A percentile compares a stretch with the other conserved stretches of the same genome.
Conservation (phyloP, 331 rosid species). For the Quercus phellos region DNA sequence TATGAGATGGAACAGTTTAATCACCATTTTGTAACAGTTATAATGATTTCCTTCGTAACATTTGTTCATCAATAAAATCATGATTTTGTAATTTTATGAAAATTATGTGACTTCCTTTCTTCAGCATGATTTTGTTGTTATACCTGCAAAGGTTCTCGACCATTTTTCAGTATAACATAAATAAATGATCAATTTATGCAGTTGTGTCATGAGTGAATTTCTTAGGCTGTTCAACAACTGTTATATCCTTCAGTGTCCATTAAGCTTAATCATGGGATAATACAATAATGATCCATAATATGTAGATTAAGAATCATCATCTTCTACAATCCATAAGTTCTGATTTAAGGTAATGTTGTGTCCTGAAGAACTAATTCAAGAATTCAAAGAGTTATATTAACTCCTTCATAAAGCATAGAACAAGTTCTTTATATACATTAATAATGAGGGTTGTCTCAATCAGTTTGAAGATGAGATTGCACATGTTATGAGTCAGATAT, state of each 20-base stretch:
- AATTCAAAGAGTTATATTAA: neutral
- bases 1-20: neutral
- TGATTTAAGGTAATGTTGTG: neutral
- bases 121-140: neutral
- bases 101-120: neutral
- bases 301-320: neutral
- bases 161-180: neutral
- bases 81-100: neutral
- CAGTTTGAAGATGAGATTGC: conserved; percentile 40
- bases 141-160: neutral
- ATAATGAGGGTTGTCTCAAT: conserved; percentile 30
- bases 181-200: neutral
- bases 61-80: neutral
- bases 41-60: neutral
- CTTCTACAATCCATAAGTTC: neutral
- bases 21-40: neutral
- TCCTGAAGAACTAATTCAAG: neutral
- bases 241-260: neutral
- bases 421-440: no score
- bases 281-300: neutral
- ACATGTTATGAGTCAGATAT: conserved; percentile 60
- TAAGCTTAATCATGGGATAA: neutral
- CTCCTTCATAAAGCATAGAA: neutral
- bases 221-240: neutral
- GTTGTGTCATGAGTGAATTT: neutral